phyloP scores from a whole-genome alignment of 805 yeast genomes.

The Scheffersomyces coipomensis region DNA sequence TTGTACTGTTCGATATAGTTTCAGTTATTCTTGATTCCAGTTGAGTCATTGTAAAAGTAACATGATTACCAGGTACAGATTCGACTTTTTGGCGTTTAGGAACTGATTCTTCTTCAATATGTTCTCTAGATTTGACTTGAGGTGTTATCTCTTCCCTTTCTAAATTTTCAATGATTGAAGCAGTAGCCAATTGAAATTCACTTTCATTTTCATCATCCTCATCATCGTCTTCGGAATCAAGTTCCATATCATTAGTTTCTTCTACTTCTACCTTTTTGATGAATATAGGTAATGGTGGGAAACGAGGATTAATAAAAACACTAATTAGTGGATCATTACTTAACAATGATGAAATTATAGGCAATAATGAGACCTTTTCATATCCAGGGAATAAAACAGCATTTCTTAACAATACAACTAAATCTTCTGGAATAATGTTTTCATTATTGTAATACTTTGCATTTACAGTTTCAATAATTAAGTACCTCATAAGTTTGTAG shows the following conservation, averaged over 20 bases:
- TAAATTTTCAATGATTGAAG: too few relatives aligned
- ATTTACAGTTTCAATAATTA: slow-evolving; percentile 33
- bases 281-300: slow-evolving; percentile 50
- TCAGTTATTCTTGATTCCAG: too few relatives aligned
- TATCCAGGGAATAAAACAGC: slow-evolving; percentile 70
- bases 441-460: slow-evolving; percentile 22
- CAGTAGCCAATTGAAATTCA: too few relatives aligned
- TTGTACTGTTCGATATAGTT: too few relatives aligned
- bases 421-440: slow-evolving; percentile 25
- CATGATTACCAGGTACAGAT: too few relatives aligned
- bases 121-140: too few relatives aligned
- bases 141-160: too few relatives aligned
- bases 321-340: slow-evolving; percentile 52
- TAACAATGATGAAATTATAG: slow-evolving; percentile 60
- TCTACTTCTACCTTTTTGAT: slow-evolving; percentile 31
- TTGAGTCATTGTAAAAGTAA: too few relatives aligned
- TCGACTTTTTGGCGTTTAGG: too few relatives aligned
- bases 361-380: slow-evolving; percentile 63
- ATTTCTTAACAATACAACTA: slow-evolving; percentile 41
- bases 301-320: slow-evolving; percentile 69
- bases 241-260: slow-evolving; percentile 37
- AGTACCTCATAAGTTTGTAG: slow-evolving; percentile 47
- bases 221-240: slow-evolving; percentile 33
- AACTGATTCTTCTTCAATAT: too few relatives aligned
- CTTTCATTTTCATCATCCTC: slow-evolving; percentile 30